A percentile compares a stretch with the other conserved stretches of the same genome.
Evolutionary conservation across 2,329 filamentous ascomycete species (phyloP).

Genomic region (Colletotrichum caudatum): DNA sequence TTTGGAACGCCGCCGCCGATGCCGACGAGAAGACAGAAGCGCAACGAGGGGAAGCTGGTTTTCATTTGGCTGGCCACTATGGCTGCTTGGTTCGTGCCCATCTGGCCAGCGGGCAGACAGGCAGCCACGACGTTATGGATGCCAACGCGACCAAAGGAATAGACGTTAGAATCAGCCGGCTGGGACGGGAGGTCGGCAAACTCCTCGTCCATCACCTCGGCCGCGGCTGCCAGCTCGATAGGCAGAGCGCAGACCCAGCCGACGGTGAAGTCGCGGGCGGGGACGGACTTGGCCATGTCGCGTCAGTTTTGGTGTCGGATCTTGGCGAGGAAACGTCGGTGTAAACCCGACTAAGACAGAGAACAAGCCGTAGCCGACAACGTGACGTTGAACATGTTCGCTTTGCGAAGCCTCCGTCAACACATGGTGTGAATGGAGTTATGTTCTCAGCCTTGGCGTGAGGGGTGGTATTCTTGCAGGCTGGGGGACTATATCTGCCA

Average conservation of each 20-base stretch:
- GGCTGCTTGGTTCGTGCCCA: slow-evolving; percentile 25
- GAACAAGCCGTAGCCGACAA: no score
- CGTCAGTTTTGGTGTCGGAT: no score
- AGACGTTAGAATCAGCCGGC: neutral
- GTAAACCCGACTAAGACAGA: no score
- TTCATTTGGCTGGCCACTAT: slow-evolving; percentile 47
- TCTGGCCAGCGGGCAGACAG: slow-evolving; percentile 14
- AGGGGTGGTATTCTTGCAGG: no score
- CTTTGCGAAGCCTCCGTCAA: no score
- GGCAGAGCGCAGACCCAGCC: neutral
- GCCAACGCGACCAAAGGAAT: neutral
- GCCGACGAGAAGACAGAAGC: slow-evolving; percentile 43
- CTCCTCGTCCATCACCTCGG: neutral
- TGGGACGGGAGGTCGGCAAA: neutral
- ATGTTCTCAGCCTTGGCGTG: no score
- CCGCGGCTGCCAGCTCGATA: neutral
- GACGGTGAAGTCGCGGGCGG: neutral
- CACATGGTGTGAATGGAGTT: no score
- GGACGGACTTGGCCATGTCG: no score
- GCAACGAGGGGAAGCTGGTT: slow-evolving; percentile 41
- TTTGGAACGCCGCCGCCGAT: slow-evolving; percentile 44
- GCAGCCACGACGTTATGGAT: neutral
- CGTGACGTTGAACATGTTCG: no score
- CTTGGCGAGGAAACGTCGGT: no score
- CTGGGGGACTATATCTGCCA: no score